Conservation (phyloP, 176 grass and related monocot genomes). For the Bolboschoenus planiculmis region DNA sequence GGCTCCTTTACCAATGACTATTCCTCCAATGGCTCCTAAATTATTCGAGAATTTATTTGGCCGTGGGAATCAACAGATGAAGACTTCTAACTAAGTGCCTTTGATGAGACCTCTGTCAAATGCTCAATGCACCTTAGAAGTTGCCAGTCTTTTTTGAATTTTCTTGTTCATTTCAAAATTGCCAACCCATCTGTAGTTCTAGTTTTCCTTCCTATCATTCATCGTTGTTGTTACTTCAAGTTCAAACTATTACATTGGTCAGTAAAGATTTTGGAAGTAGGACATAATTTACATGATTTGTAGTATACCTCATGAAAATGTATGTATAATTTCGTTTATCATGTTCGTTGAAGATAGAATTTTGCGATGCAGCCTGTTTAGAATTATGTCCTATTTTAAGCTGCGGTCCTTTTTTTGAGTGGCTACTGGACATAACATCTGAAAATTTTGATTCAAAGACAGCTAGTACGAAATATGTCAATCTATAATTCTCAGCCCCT, state of each 20-base stretch:
- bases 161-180: neutral
- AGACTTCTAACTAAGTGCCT: neutral
- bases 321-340: neutral
- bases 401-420: too few relatives aligned
- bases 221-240: neutral
- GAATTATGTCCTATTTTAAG: too few relatives aligned
- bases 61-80: slow-evolving; percentile 21
- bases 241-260: neutral
- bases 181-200: neutral
- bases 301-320: neutral
- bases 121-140: neutral
- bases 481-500: too few relatives aligned
- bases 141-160: too few relatives aligned
- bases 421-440: too few relatives aligned
- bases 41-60: slow-evolving; percentile 85
- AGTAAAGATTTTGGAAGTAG: neutral
- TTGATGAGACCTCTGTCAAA: neutral
- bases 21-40: slow-evolving; percentile 61
- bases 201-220: neutral
- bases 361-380: neutral
- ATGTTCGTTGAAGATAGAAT: neutral
- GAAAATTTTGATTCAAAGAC: too few relatives aligned
- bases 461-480: too few relatives aligned
- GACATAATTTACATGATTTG: neutral
- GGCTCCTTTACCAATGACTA: slow-evolving; percentile 48